phyloP scores from a whole-genome alignment of 768 basidiomycete species.

The Tricholomella constricta region DNA sequence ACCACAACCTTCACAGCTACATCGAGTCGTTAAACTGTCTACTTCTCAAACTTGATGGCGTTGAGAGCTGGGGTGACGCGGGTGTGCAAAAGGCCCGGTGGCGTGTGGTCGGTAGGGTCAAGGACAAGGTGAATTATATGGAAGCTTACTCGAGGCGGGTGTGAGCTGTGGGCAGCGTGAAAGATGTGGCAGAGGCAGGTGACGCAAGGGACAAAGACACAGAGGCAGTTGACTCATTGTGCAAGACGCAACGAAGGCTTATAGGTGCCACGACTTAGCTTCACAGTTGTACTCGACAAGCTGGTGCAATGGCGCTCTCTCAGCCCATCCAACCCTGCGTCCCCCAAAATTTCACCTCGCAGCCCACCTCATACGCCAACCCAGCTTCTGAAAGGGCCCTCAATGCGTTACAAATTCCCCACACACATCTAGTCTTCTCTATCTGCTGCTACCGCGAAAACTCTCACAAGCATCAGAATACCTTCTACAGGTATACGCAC shows the following conservation, averaged over 20 bases:
- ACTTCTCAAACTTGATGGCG: slow-evolving; percentile 63
- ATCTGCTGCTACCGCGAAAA: no score
- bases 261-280: no score
- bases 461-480: no score
- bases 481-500: no score
- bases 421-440: no score
- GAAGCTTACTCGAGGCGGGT: slow-evolving; percentile 46
- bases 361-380: slow-evolving; percentile 8
- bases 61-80: slow-evolving; percentile 64
- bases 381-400: slow-evolving; percentile 7
- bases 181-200: no score
- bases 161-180: slow-evolving; percentile 29
- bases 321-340: slow-evolving; percentile 66
- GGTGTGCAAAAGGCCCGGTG: slow-evolving; percentile 53
- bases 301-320: slow-evolving; percentile 87
- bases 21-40: slow-evolving; percentile 63
- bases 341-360: slow-evolving; percentile 1
- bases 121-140: slow-evolving; percentile 56
- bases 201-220: not conserved
- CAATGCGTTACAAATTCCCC: no score
- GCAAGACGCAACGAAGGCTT: no score
- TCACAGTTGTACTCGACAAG: slow-evolving; percentile 87
- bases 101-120: slow-evolving; percentile 56
- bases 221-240: no score
- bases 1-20: slow-evolving; percentile 63